A percentile compares a stretch with the other conserved stretches of the same genome.
phyloP scores from a whole-genome alignment of 2,329 filamentous ascomycete genomes.

The Aureobasidium vineae region DNA sequence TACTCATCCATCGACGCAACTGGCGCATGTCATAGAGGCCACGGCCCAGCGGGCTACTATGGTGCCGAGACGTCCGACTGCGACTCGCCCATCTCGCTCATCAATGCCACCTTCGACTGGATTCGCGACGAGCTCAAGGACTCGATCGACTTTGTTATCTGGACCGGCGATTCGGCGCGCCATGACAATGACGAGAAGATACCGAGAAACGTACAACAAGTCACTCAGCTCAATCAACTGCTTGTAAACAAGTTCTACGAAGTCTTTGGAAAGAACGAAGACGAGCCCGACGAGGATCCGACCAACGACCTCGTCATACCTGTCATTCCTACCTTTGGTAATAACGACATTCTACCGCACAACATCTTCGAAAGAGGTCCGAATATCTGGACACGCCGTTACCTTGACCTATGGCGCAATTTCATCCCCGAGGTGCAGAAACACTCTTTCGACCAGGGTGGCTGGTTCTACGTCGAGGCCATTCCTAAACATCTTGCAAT shows the following conservation, averaged over 20 bases:
- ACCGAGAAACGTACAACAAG: constrained; percentile 71
- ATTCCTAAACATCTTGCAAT: constrained; percentile 82
- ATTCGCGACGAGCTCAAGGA: constrained; percentile 54
- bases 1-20: constrained; percentile 69
- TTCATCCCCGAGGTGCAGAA: constrained; percentile 93
- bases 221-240: constrained; percentile 73
- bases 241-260: constrained; percentile 74
- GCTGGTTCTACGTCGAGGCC: constrained; percentile 93
- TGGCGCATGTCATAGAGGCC: constrained; percentile 73
- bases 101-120: constrained; percentile 91
- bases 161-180: constrained; percentile 43
- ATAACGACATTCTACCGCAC: constrained; percentile 96
- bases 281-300: constrained; percentile 50
- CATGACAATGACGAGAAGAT: constrained; percentile 49
- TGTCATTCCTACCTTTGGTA: constrained; percentile 86
- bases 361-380: constrained; percentile 87
- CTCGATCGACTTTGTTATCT: constrained; percentile 43
- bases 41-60: constrained; percentile 74
- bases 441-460: constrained; percentile 86
- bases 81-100: constrained; percentile 75
- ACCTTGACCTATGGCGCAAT: constrained; percentile 72
- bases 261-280: constrained; percentile 61
- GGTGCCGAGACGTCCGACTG: constrained; percentile 86
- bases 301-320: constrained; percentile 67
- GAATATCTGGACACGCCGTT: constrained; percentile 78